These are phyloP conservation scores for Aspergillus tubingensis DNA, from an alignment of 2,329 filamentous ascomycete species.

Conservation along the genomic window DNA sequence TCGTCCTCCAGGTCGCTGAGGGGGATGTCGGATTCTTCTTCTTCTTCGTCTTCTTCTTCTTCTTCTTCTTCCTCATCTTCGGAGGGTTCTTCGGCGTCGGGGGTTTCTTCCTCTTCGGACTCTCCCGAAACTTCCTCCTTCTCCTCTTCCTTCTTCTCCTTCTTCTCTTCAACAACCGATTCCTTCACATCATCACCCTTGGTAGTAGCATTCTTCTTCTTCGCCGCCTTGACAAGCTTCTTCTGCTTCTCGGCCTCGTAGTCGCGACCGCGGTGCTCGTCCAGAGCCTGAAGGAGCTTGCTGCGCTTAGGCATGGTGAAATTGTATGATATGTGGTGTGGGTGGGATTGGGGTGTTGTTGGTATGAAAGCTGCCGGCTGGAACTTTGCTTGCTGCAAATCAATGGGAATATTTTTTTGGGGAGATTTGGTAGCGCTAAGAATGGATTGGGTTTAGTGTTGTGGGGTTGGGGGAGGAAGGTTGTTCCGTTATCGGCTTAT, in stretches of 20 bases:
- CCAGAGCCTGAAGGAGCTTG: constrained; percentile 61
- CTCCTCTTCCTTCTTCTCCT: constrained; percentile 2
- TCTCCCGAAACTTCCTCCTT: constrained; percentile 26
- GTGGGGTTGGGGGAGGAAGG: background rate
- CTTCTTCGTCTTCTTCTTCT: constrained; percentile 50
- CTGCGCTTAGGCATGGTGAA: constrained; percentile 54
- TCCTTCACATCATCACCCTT: constrained; percentile 4
- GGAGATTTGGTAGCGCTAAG: constrained; percentile 12
- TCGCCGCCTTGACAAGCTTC: constrained; percentile 59
- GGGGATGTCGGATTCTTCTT: constrained; percentile 83
- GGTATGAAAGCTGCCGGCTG: background rate
- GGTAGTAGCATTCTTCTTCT: constrained; percentile 18
- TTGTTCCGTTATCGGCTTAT: background rate
- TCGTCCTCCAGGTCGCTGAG: constrained; percentile 82
- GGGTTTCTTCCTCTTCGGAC: constrained; percentile 40
- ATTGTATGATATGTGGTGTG: background rate
- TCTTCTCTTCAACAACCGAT: background rate
- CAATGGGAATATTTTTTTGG: constrained; percentile 39
- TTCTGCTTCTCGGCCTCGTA: constrained; percentile 77
- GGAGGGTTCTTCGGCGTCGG: constrained; percentile 24
- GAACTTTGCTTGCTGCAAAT: constrained; percentile 18
- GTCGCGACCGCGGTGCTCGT: constrained; percentile 63
- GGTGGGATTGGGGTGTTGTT: background rate
- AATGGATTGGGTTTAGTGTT: background rate
- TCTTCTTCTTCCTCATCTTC: constrained; percentile 27